These are phyloP conservation scores for Cordyceps javanica DNA, from an alignment of 2,329 filamentous ascomycete genomes.

Conservation along the genomic window DNA sequence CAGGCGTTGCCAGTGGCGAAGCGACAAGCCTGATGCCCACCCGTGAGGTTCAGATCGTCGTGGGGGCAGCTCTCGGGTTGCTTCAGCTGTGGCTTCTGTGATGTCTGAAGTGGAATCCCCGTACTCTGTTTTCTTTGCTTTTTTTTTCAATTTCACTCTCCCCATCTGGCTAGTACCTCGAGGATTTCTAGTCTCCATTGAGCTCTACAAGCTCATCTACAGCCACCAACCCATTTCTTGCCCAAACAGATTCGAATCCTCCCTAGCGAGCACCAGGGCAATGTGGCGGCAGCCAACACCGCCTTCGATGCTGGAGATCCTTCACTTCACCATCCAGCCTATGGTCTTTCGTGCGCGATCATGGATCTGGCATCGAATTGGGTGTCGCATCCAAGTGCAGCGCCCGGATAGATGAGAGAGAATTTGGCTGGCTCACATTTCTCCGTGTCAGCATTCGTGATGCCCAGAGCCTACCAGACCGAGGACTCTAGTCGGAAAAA, in stretches of 20 bases:
- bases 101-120: background rate
- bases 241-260: too few relatives aligned
- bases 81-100: constrained; percentile 1
- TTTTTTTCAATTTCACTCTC: too few relatives aligned
- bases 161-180: too few relatives aligned
- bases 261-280: too few relatives aligned
- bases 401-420: background rate
- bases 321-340: too few relatives aligned
- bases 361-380: background rate
- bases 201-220: too few relatives aligned
- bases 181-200: too few relatives aligned
- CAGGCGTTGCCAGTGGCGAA: constrained; percentile 2
- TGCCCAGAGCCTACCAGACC: background rate
- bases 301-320: too few relatives aligned
- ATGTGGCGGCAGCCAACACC: too few relatives aligned
- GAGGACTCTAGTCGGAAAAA: background rate
- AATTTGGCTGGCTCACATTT: background rate
- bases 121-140: background rate
- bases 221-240: too few relatives aligned
- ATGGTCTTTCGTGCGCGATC: background rate
- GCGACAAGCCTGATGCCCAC: background rate
- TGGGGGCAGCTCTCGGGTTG: background rate
- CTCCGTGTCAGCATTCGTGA: background rate
- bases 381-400: background rate
- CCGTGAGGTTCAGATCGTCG: background rate